phyloP scores from a whole-genome alignment of 106 monocot species.

The Dendrobium catenatum region DNA sequence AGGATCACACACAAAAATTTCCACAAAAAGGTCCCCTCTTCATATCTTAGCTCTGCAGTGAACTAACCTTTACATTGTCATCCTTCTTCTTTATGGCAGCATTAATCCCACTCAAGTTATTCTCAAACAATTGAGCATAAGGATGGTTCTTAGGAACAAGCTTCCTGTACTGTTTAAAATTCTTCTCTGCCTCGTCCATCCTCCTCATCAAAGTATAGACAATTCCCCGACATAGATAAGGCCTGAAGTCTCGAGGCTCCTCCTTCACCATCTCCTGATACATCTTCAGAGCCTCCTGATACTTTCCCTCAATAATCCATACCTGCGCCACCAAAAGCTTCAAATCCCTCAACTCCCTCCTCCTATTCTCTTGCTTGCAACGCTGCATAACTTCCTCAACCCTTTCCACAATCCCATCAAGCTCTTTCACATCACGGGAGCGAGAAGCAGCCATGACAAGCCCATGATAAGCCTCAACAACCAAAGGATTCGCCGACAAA shows the following conservation, averaged over 20 bases:
- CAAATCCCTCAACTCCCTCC: slow-evolving; percentile 52
- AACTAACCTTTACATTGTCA: not conserved
- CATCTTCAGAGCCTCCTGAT: slow-evolving; percentile 37
- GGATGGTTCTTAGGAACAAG: slow-evolving; percentile 63
- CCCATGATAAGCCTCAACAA: slow-evolving; percentile 84
- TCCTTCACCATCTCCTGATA: slow-evolving; percentile 46
- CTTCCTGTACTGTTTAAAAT: slow-evolving; percentile 48
- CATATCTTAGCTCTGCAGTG: not conserved
- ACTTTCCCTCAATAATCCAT: slow-evolving; percentile 37
- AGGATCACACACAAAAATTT: not conserved
- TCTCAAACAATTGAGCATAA: slow-evolving; percentile 49
- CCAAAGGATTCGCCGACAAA: slow-evolving; percentile 41
- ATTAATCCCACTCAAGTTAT: slow-evolving; percentile 24
- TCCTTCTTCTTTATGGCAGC: not conserved
- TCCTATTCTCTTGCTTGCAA: slow-evolving; percentile 40
- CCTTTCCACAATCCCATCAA: slow-evolving; percentile 25
- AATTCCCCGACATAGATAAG: slow-evolving; percentile 56
- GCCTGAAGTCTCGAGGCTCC: slow-evolving; percentile 69
- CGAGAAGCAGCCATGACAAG: slow-evolving; percentile 49
- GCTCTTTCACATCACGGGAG: slow-evolving; percentile 4
- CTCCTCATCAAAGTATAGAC: slow-evolving; percentile 44
- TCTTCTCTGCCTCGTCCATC: slow-evolving; percentile 56
- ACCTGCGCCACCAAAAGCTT: slow-evolving; percentile 55
- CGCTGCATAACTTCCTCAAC: slow-evolving; percentile 31
- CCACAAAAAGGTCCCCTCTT: not conserved